Conservation (phyloP, 2,329 filamentous ascomycete species). For the Apiospora rasikravindrae region DNA sequence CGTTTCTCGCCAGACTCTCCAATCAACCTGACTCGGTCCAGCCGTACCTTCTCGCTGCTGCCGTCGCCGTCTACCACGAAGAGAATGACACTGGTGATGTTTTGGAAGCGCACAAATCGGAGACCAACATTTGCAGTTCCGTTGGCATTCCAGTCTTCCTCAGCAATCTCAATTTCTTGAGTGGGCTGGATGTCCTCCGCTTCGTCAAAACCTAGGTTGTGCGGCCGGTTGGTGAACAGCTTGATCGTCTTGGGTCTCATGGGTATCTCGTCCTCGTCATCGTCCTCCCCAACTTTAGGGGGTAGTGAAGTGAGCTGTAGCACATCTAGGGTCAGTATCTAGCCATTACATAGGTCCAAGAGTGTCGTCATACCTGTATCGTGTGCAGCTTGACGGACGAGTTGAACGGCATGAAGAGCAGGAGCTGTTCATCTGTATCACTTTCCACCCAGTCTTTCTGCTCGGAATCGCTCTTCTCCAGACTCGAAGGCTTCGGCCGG, state of each 20-base stretch:
- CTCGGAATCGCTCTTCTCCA: conserved; percentile 91
- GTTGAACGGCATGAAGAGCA: conserved; percentile 91
- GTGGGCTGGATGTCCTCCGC: conserved; percentile 84
- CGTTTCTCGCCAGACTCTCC: conserved; percentile 92
- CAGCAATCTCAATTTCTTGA: conserved; percentile 76
- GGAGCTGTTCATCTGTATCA: conserved; percentile 94
- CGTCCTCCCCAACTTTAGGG: conserved; percentile 49
- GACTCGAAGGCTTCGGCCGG: conserved; percentile 60
- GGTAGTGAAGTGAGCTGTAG: conserved; percentile 82
- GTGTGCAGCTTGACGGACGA: conserved; percentile 89
- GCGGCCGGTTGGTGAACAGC: conserved; percentile 85
- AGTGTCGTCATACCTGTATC: conserved; percentile 56
- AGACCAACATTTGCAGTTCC: conserved; percentile 75
- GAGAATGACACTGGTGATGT: conserved; percentile 82
- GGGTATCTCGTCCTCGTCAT: conserved; percentile 74
- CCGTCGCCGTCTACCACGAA: conserved; percentile 89
- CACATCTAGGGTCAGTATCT: conserved; percentile 21
- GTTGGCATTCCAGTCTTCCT: conserved; percentile 81
- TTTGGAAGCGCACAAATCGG: conserved; percentile 97
- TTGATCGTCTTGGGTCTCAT: conserved; percentile 84
- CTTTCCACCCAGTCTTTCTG: conserved; percentile 90
- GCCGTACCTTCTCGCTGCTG: conserved; percentile 81
- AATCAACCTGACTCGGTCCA: conserved; percentile 80
- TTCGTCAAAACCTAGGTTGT: conserved; percentile 94
- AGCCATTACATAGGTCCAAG: background rate